Conservation (phyloP, 2,329 filamentous ascomycete species). For the Aureobasidium sp. region DNA sequence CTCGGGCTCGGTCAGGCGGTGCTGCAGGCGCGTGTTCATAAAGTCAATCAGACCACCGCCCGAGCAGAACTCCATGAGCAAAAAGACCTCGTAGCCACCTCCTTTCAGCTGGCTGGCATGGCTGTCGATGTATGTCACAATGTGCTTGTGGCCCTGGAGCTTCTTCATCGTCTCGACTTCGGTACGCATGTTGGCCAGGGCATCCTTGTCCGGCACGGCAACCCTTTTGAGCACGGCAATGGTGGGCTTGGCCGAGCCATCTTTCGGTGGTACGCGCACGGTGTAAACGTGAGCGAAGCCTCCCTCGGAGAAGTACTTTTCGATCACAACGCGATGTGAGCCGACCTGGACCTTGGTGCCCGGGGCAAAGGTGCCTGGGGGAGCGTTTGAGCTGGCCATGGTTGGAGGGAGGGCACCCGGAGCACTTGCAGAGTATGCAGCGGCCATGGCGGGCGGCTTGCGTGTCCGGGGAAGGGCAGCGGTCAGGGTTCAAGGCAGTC, state of each 20-base stretch:
- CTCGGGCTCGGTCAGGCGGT: constrained; percentile 93
- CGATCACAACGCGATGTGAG: constrained; percentile 83
- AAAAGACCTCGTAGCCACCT: constrained; percentile 93
- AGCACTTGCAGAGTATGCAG: constrained; percentile 10
- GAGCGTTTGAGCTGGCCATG: constrained; percentile 24
- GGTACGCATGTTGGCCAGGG: constrained; percentile 90
- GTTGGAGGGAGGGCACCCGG: background rate
- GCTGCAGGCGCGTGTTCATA: constrained; percentile 97
- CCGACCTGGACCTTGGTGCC: constrained; percentile 97
- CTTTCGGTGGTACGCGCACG: constrained; percentile 71
- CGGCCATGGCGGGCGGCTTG: constrained; percentile 8
- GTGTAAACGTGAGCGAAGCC: constrained; percentile 98
- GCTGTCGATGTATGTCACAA: constrained; percentile 97
- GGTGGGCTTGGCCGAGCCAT: constrained; percentile 61
- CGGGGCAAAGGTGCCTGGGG: constrained; percentile 73
- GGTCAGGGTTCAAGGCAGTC: background rate
- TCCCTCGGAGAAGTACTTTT: constrained; percentile 95
- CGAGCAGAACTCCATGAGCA: constrained; percentile 96
- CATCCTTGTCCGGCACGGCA: constrained; percentile 91
- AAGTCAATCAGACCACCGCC: constrained; percentile 97
- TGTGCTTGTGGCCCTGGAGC: constrained; percentile 89
- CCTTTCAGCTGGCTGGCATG: constrained; percentile 90
- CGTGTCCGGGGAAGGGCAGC: constrained; percentile 9
- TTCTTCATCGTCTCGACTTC: constrained; percentile 99
- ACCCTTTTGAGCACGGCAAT: constrained; percentile 87